These are phyloP conservation scores for Podospora pseudocomata DNA, from an alignment of 495 filamentous ascomycete species.

Conservation along the genomic window DNA sequence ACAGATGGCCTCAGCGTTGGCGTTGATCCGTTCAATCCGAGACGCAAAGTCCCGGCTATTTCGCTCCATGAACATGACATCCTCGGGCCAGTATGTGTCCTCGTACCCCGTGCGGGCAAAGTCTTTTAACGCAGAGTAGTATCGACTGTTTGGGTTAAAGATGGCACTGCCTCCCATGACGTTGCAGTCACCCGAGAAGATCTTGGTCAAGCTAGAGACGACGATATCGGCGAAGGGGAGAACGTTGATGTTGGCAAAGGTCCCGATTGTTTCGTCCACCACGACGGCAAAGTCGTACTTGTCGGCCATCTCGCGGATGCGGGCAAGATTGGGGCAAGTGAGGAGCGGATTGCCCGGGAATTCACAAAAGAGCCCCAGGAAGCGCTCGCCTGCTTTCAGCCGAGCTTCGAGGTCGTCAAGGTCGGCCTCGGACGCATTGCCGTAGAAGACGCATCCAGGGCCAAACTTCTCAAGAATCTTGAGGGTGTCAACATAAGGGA, in stretches of 20 bases:
- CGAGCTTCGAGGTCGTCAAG: slow-evolving; percentile 79
- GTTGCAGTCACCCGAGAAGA: slow-evolving; percentile 95
- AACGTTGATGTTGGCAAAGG: slow-evolving; percentile 92
- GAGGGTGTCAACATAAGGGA: slow-evolving; percentile 93
- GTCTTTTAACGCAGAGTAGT: slow-evolving; percentile 65
- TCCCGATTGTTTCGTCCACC: slow-evolving; percentile 94
- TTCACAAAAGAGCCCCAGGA: slow-evolving; percentile 86
- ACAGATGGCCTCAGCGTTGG: slow-evolving; percentile 80
- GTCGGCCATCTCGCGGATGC: slow-evolving; percentile 77
- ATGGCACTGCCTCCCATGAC: slow-evolving; percentile 93
- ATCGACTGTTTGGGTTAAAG: slow-evolving; percentile 72
- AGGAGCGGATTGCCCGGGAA: slow-evolving; percentile 91
- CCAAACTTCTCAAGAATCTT: slow-evolving; percentile 95
- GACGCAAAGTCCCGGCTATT: slow-evolving; percentile 91
- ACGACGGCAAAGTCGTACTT: slow-evolving; percentile 85
- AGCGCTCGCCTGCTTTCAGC: slow-evolving; percentile 68
- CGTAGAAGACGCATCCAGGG: slow-evolving; percentile 87
- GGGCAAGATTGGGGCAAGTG: slow-evolving; percentile 73
- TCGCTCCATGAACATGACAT: slow-evolving; percentile 89
- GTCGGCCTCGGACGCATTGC: slow-evolving; percentile 73
- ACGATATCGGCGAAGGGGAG: slow-evolving; percentile 85
- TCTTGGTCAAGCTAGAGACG: slow-evolving; percentile 90
- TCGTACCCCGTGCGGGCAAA: slow-evolving; percentile 64
- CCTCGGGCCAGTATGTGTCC: slow-evolving; percentile 89
- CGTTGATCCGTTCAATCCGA: slow-evolving; percentile 79